Base-by-base conservation (phyloP, 768 basidiomycete genomes). In the Gyrodon lividus region DNA sequence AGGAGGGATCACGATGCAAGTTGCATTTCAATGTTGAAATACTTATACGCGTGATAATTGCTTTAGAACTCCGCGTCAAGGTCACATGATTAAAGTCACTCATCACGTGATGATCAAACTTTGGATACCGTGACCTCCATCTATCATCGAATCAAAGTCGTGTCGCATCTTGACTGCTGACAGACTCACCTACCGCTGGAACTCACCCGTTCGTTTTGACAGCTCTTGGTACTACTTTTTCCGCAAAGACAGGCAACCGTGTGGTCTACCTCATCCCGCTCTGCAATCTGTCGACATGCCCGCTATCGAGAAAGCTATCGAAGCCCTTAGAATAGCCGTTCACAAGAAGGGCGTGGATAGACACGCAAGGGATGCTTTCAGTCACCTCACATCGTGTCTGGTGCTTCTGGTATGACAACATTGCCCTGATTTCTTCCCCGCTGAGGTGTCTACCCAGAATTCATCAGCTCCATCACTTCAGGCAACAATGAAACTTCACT, bases 341-440 rank as follows among this genome's bases (percentile, higher is more conserved):
- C 51, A 50, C 37, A 67, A 70, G 51, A 56, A 60, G 16, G 66
- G 64, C 14, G 58, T 62, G 28, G 66, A 66, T 39, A 57, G 58
- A 22, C 65, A 63, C 31, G 51, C 72, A 5, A 57, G 67, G 28
- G 71, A 74, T 37, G 65, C 69, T 8, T 63, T 77, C 28, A 60
- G 66, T 43, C 73, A 75, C 24, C 56, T 81, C 34, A 63, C 74
- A 46, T 76, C 78, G 6, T 73, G 68, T 51, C 54, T 75, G 19
- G 65, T 70, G 8, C 66, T 80, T 37, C 68, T 81, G 49, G 80
- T 78, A 62, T 57, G 75, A 41, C 14, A 8, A 26, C 22, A 43
- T 17, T 37, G 6, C 39, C n/a, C 16, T 42, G 37, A 30, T 38
- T 13, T 16, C 31, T 8, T 16, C 45, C n/a, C 46, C n/a, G 48